Evolutionary conservation across 2,329 filamentous ascomycete genomes (phyloP).

Genomic region (Scytalidium sp.): DNA sequence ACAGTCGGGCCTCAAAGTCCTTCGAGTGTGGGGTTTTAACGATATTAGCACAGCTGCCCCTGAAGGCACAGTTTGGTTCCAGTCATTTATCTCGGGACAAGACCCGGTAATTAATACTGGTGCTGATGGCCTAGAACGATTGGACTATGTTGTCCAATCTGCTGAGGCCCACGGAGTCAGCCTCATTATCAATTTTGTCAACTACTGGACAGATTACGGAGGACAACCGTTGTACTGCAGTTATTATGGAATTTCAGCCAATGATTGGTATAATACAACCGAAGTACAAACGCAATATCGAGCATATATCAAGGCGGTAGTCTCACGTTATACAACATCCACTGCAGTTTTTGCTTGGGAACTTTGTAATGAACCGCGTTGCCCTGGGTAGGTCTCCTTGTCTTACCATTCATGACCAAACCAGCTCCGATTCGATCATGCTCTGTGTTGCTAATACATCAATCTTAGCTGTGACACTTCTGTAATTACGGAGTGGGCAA

Average conservation of each 20-base stretch:
- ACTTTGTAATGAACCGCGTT: conserved; percentile 66
- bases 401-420: too few relatives aligned
- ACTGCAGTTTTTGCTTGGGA: conserved; percentile 67
- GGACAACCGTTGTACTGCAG: conserved; percentile 57
- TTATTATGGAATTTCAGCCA: conserved; percentile 50
- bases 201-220: conserved; percentile 68
- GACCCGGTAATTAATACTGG: conserved; percentile 62
- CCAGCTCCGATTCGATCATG: too few relatives aligned
- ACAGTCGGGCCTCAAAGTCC: conserved; percentile 52
- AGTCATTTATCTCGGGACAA: conserved; percentile 37
- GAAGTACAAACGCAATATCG: conserved; percentile 53
- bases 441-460: too few relatives aligned
- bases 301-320: conserved; percentile 56
- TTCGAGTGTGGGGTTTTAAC: conserved; percentile 64
- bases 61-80: conserved; percentile 40
- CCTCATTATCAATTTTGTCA: conserved; percentile 64
- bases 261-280: conserved; percentile 54
- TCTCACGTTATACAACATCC: conserved; percentile 57
- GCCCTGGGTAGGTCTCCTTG: conserved; percentile 38
- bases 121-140: conserved; percentile 57
- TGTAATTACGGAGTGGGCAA: conserved; percentile 60
- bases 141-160: conserved; percentile 60
- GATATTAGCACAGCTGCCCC: conserved; percentile 42
- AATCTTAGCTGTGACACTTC: conserved; percentile 51
- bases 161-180: conserved; percentile 59